Evolutionary conservation across 2,329 filamentous ascomycete species (phyloP).

Genomic region (Apiospora phragmitis): DNA sequence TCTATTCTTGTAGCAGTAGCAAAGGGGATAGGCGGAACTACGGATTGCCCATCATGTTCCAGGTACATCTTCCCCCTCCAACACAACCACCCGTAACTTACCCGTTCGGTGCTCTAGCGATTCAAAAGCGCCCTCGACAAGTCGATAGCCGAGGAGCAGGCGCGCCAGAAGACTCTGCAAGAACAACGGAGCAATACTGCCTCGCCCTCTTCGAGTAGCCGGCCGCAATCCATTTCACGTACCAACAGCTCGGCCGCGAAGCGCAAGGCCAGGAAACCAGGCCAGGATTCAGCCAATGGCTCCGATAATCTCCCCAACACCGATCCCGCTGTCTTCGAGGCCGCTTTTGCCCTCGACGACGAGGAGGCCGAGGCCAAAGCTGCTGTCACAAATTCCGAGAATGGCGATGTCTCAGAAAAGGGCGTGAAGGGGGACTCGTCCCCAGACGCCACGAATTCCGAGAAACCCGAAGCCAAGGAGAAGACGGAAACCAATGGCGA

Average conservation of each 20-base stretch:
- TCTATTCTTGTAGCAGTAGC: neutral
- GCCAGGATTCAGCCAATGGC: conserved; percentile 40
- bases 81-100: neutral
- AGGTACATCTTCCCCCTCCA: neutral
- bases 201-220: conserved; percentile 43
- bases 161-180: conserved; percentile 63
- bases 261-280: conserved; percentile 42
- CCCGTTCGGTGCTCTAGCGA: conserved; percentile 50
- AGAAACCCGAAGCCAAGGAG: conserved; percentile 14
- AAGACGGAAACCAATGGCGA: conserved; percentile 12
- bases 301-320: conserved; percentile 50
- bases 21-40: neutral
- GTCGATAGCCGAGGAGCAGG: conserved; percentile 89
- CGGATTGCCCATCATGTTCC: neutral
- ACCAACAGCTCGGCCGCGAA: conserved; percentile 35
- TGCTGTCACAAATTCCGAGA: conserved; percentile 46
- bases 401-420: conserved; percentile 33
- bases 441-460: conserved; percentile 22
- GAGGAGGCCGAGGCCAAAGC: conserved; percentile 75
- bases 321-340: conserved; percentile 86
- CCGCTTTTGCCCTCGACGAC: conserved; percentile 84
- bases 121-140: conserved; percentile 83
- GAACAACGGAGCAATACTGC: conserved; percentile 45
- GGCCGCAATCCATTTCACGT: conserved; percentile 45
- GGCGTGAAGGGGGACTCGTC: conserved; percentile 24